phyloP scores from a whole-genome alignment of 2,329 filamentous ascomycete species.

The Colletotrichum zoysiae region DNA sequence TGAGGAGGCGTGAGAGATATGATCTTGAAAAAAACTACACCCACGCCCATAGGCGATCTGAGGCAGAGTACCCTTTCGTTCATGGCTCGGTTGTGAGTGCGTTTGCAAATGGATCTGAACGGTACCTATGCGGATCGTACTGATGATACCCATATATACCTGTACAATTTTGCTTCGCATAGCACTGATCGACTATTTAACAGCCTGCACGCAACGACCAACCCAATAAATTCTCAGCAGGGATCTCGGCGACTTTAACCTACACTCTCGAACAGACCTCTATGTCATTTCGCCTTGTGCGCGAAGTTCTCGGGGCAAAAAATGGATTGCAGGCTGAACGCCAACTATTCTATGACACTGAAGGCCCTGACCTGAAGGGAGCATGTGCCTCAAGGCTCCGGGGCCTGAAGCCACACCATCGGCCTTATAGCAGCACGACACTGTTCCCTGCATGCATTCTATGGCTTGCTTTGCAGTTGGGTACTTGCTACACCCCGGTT shows the following conservation, averaged over 20 bases:
- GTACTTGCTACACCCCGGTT: conserved; percentile 4
- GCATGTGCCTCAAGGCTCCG: conserved; percentile 7
- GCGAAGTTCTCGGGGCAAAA: conserved; percentile 2
- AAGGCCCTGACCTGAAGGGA: conserved; percentile 2
- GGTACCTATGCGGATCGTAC: background rate
- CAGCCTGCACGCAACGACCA: background rate
- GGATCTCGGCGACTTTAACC: background rate
- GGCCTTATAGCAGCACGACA: conserved; percentile 24
- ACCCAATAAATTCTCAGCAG: background rate
- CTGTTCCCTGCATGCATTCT: conserved; percentile 8
- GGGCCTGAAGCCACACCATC: conserved; percentile 3
- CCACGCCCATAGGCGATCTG: background rate
- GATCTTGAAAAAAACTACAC: background rate
- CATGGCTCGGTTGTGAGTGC: background rate
- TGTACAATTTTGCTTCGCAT: background rate
- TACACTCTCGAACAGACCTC: conserved; percentile 1
- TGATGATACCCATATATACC: background rate
- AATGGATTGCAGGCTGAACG: conserved; percentile 4
- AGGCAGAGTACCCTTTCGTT: background rate
- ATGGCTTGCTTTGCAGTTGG: conserved; percentile 17
- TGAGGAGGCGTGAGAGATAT: background rate
- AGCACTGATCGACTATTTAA: background rate
- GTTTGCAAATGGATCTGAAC: background rate
- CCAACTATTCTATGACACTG: conserved; percentile 4
- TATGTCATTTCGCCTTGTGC: conserved; percentile 1